These are phyloP conservation scores for Lunasporangiospora selenospora DNA, from an alignment of 192 early-diverging fungal species.

Conservation along the genomic window DNA sequence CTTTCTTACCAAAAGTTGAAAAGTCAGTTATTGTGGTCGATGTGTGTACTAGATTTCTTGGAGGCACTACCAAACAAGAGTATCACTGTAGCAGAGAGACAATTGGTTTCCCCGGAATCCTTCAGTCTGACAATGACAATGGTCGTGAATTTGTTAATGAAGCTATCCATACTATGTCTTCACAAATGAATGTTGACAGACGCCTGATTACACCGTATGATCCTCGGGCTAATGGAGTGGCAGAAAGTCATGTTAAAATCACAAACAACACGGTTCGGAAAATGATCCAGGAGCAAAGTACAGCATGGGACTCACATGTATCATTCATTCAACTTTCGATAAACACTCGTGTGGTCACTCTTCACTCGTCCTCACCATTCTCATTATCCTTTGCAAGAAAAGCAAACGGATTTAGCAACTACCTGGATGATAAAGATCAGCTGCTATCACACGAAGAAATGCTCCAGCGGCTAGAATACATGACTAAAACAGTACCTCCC, in stretches of 20 bases:
- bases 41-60: too few species aligned
- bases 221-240: slow-evolving; percentile 53
- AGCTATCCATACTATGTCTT: slow-evolving; percentile 19
- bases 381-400: slow-evolving; percentile 49
- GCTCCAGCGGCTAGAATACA: slow-evolving; percentile 9
- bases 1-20: too few species aligned
- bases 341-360: slow-evolving; percentile 25
- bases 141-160: slow-evolving; percentile 56
- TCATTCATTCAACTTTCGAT: slow-evolving; percentile 45
- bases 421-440: background rate
- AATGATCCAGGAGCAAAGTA: slow-evolving; percentile 12
- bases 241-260: slow-evolving; percentile 46
- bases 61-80: too few species aligned
- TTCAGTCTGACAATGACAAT: slow-evolving; percentile 49
- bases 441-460: slow-evolving; percentile 5
- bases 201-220: slow-evolving; percentile 49
- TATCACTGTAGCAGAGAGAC: too few species aligned
- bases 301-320: slow-evolving; percentile 40
- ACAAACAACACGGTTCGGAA: slow-evolving; percentile 31
- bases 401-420: slow-evolving; percentile 44
- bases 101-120: slow-evolving; percentile 18
- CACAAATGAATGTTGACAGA: slow-evolving; percentile 22
- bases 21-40: too few species aligned
- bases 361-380: slow-evolving; percentile 44
- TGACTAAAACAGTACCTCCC: slow-evolving; percentile 19